Conservation (phyloP, 176 grass and related monocot genomes). For the Ananas comosus region DNA sequence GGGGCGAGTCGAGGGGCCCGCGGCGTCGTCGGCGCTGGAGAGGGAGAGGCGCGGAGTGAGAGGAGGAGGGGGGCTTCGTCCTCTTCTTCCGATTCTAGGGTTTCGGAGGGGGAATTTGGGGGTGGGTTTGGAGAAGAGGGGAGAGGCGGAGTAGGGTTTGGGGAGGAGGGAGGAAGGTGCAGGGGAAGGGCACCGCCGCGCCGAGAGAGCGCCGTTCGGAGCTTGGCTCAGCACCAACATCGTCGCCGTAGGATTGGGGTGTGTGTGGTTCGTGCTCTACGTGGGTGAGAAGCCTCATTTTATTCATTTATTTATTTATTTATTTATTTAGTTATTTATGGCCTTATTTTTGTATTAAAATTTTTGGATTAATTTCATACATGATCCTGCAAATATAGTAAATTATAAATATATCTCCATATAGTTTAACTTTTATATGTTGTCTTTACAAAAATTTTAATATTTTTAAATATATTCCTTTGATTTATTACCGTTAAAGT, state of each 20-base stretch:
- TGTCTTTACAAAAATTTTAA: too few relatives aligned
- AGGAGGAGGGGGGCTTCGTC: conserved; percentile 8
- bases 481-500: too few relatives aligned
- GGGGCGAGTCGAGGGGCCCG: conserved; percentile 6
- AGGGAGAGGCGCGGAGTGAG: conserved; percentile 19
- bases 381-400: too few relatives aligned
- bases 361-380: too few relatives aligned
- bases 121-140: conserved; percentile 40
- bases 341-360: too few relatives aligned
- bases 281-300: too few relatives aligned
- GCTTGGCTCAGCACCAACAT: conserved; percentile 83
- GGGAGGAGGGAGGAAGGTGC: conserved; percentile 9
- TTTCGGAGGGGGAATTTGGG: conserved; percentile 8
- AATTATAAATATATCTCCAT: too few relatives aligned
- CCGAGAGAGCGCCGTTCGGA: conserved; percentile 68
- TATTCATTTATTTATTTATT: too few relatives aligned
- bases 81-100: background rate
- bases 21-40: conserved; percentile 16
- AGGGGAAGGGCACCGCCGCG: conserved; percentile 40
- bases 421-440: too few relatives aligned
- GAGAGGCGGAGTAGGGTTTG: conserved; percentile 22
- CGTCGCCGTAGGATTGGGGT: background rate
- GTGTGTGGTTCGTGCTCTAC: background rate
- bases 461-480: too few relatives aligned
- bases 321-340: too few relatives aligned